Percentiles rank a stretch among this genome's conserved stretches.
phyloP scores from a whole-genome alignment of 768 basidiomycete species.

The Macrolepiota dolichaula region DNA sequence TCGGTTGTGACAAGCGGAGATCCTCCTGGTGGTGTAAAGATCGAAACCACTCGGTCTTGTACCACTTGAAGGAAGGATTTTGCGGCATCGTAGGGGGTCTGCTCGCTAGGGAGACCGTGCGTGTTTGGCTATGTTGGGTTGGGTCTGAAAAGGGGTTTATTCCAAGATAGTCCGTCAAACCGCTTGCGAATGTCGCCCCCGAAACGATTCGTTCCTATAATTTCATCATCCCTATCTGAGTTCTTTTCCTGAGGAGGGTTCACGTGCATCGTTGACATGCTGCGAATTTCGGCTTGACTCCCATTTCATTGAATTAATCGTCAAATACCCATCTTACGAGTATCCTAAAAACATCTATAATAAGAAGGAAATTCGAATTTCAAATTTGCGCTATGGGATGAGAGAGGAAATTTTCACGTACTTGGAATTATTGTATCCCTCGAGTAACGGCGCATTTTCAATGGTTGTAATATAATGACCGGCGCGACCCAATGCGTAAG shows the following conservation, averaged over 20 bases:
- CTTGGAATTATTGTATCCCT: conserved; percentile 33
- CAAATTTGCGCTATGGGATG: neutral
- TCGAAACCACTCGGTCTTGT: conserved; percentile 29
- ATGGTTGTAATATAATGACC: conserved; percentile 49
- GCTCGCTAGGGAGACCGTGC: conserved; percentile 33
- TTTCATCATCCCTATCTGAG: conserved; percentile 27
- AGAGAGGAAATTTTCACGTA: neutral
- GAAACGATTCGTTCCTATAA: conserved; percentile 24
- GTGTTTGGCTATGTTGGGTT: too few species aligned
- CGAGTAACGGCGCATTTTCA: conserved; percentile 33
- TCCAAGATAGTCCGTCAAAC: conserved; percentile 31
- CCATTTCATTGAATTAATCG: conserved; percentile 32
- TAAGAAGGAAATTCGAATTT: neutral
- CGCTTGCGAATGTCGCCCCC: conserved; percentile 24
- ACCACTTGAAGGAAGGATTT: conserved; percentile 32
- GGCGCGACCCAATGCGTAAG: conserved; percentile 39
- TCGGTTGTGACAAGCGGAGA: conserved; percentile 33
- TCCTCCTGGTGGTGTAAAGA: conserved; percentile 15
- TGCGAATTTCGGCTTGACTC: conserved; percentile 35
- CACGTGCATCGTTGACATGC: conserved; percentile 36
- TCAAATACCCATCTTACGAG: conserved; percentile 50
- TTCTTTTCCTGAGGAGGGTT: conserved; percentile 13
- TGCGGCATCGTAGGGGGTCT: conserved; percentile 37
- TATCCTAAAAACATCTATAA: conserved; percentile 34
- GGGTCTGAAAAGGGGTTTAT: conserved; percentile 10